Evolutionary conservation across 345 rosid genomes (phyloP).

Genomic region (Populus simonii): DNA sequence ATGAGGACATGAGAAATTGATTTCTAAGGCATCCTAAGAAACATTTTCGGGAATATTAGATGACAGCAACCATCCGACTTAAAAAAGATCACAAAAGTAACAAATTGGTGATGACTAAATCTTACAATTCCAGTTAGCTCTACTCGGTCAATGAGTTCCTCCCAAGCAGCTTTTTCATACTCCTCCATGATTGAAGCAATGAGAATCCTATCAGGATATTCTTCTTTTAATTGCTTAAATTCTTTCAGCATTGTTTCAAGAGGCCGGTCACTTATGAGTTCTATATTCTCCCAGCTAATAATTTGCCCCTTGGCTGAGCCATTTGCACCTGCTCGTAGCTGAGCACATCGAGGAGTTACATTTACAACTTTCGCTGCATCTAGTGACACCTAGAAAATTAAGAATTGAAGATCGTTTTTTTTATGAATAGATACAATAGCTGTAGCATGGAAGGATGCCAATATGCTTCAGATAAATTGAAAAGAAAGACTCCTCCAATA

Average conservation of each 20-base stretch:
- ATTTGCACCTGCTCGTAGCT: constrained; percentile 60
- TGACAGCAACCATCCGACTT: not conserved
- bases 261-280: constrained; percentile 92
- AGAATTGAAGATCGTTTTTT: constrained; percentile 6
- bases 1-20: constrained; percentile 97
- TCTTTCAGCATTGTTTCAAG: constrained; percentile 93
- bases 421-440: not conserved
- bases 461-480: not conserved
- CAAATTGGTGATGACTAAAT: constrained; percentile 1
- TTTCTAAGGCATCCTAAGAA: constrained; percentile 82
- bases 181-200: constrained; percentile 99
- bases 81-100: not conserved
- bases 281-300: constrained; percentile 97
- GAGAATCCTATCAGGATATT: constrained; percentile 86
- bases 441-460: not conserved
- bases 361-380: constrained; percentile 90
- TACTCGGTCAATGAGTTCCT: constrained; percentile 91
- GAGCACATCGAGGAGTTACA: constrained; percentile 91
- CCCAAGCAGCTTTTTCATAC: constrained; percentile 83
- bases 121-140: constrained; percentile 96
- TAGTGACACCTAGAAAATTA: constrained; percentile 66
- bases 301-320: constrained; percentile 74
- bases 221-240: constrained; percentile 71
- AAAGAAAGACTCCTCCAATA: not conserved
- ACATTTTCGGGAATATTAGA: not conserved